Percentiles rank a stretch among this genome's conserved stretches.
phyloP scores from a whole-genome alignment of 2,329 filamentous ascomycete species.

The Berkeleyomyces rouxiae region DNA sequence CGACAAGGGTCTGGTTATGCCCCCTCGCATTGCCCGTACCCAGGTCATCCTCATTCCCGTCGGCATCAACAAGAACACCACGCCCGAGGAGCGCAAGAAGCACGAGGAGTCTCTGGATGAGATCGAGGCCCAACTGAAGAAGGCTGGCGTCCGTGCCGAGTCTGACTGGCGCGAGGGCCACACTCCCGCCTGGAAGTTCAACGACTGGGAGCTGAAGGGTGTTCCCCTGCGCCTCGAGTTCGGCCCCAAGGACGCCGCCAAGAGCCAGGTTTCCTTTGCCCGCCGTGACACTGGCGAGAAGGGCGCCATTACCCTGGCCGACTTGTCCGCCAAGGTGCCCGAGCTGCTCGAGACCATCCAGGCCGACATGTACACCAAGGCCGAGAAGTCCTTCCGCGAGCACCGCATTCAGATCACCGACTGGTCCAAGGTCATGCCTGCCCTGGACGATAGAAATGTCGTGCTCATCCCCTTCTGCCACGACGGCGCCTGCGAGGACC shows the following conservation, averaged over 20 bases:
- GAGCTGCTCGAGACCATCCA: conserved; percentile 82
- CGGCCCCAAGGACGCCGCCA: conserved; percentile 82
- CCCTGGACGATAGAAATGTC: conserved; percentile 82
- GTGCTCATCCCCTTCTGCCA: conserved; percentile 84
- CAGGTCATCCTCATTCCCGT: conserved; percentile 84
- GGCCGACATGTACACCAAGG: conserved; percentile 59
- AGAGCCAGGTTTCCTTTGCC: conserved; percentile 67
- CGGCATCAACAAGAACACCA: conserved; percentile 77
- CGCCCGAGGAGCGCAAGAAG: conserved; percentile 58
- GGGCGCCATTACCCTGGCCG: conserved; percentile 57
- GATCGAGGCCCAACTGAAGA: conserved; percentile 51
- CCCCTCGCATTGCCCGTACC: conserved; percentile 72
- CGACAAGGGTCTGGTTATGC: conserved; percentile 85
- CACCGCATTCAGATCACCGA: conserved; percentile 69
- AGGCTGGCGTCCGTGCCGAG: conserved; percentile 59
- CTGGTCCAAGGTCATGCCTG: conserved; percentile 83
- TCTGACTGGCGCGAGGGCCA: conserved; percentile 80
- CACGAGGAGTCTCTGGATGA: conserved; percentile 61
- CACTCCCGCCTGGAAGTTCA: conserved; percentile 94
- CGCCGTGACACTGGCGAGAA: conserved; percentile 81
- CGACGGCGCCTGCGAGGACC: conserved; percentile 68
- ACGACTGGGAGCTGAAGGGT: conserved; percentile 95
- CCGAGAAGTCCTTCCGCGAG: conserved; percentile 58
- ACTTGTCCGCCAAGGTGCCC: conserved; percentile 58
- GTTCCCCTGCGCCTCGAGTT: conserved; percentile 89